A percentile compares a stretch with the other conserved stretches of the same genome.
Evolutionary conservation across 176 grass and related monocot species (phyloP).

Genomic region (Secale cereale): DNA sequence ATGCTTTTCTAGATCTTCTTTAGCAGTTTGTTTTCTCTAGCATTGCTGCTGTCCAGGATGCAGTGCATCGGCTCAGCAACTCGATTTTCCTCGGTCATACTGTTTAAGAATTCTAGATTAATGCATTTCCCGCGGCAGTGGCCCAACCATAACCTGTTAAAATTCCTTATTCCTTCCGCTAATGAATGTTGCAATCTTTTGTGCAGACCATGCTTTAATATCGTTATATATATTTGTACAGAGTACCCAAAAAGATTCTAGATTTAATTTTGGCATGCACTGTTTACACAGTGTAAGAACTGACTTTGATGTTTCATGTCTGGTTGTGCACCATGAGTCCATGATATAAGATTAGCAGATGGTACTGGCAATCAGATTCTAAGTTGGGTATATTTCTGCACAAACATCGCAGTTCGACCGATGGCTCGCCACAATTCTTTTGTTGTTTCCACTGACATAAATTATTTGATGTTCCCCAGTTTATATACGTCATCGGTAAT

Average conservation of each 20-base stretch:
- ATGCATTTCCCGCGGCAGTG: neutral
- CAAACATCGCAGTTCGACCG: neutral
- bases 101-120: too few species aligned
- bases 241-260: neutral
- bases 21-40: neutral
- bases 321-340: neutral
- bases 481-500: constrained; percentile 10
- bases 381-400: neutral
- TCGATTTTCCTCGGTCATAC: neutral
- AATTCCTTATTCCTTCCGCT: neutral
- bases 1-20: neutral
- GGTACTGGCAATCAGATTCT: neutral
- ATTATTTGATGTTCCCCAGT: neutral
- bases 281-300: neutral
- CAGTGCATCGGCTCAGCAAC: neutral
- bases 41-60: neutral
- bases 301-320: neutral
- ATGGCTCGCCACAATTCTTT: neutral
- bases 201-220: neutral
- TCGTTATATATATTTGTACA: neutral
- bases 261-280: neutral
- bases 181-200: neutral
- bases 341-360: neutral
- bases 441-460: neutral
- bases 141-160: neutral